Base-by-base conservation (phyloP, 1,139 yeast species). In the Taphrina communis region DNA sequence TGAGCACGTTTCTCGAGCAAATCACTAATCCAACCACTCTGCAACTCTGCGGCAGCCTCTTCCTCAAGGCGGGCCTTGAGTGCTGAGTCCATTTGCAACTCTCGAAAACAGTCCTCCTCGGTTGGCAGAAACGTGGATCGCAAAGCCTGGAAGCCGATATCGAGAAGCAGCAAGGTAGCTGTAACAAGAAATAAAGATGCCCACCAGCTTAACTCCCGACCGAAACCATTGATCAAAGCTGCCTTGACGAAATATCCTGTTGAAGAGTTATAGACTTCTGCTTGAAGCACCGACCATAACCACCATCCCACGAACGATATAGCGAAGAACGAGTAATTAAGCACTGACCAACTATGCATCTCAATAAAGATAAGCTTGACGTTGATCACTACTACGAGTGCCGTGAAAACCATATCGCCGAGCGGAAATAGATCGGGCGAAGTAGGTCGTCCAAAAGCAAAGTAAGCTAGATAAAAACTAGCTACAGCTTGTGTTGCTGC, bases 281-380 rank as follows among this genome's bases (percentile, higher is more conserved):
- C 90, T 70, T 94, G 84, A 57, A 92, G 78, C 71, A 89, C 83
- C 77, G 90, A 87, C 97, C 97, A 94, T 6, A 87, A 73, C n/a
- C 88, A 81, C 87, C 95, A 95, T 0, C 98, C 99, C 19, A 89
- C 86, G 65, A 87, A 86, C 0, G 97, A 90, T n/a, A 92, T 83
- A 17, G 85, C 76, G 71, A 87, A 83, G 1, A 94, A 86, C 0
- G 87, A 86, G 75, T 86, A 81, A n/a, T 89, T 87, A 52, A 91
- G 76, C 82, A 91, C 83, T 21, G 89, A 89, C 70, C 92, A 82
- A 73, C 89, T 85, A 73, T 89, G 95, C 88, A 90, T 90, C 74
- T 94, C 98, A 61, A 94, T 77, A 70, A 92, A 81, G 73, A 89
- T 91, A 72, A 92, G 84, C 78, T 93, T 94, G 69, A 87, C 82